Percentiles rank a stretch among this genome's conserved stretches.
phyloP scores from a whole-genome alignment of 2,329 filamentous ascomycete species.

The Pseudonectria foliicola region DNA sequence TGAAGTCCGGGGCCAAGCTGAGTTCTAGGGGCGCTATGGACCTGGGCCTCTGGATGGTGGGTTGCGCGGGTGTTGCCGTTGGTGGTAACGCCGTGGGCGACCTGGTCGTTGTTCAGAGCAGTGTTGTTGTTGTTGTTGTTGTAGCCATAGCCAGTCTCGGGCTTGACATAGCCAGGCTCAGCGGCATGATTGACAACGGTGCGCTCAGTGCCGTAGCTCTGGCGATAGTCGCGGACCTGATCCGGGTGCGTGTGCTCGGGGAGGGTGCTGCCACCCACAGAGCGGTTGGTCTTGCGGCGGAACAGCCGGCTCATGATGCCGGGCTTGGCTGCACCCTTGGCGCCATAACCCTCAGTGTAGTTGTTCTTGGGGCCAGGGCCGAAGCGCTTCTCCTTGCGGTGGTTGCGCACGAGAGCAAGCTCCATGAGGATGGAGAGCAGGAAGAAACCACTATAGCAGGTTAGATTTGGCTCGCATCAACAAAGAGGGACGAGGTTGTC shows the following conservation, averaged over 20 bases:
- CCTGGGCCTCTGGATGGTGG: too few relatives aligned
- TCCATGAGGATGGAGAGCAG: constrained; percentile 64
- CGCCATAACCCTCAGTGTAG: constrained; percentile 53
- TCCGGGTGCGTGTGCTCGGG: constrained; percentile 34
- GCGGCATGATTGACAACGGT: constrained; percentile 26
- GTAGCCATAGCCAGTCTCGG: constrained; percentile 17
- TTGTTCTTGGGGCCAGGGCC: constrained; percentile 42
- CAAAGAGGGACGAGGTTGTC: constrained; percentile 10
- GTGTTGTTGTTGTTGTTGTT: constrained; percentile 12
- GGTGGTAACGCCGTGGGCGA: background rate
- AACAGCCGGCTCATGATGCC: constrained; percentile 30
- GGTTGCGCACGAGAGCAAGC: constrained; percentile 59
- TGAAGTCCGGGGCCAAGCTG: too few relatives aligned
- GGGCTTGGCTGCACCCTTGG: constrained; percentile 21
- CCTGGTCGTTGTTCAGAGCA: background rate
- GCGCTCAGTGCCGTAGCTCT: constrained; percentile 35
- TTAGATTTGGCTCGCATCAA: background rate
- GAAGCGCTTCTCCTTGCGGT: constrained; percentile 67
- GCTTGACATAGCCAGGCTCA: constrained; percentile 19
- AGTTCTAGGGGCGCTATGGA: too few relatives aligned
- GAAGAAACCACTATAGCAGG: constrained; percentile 60
- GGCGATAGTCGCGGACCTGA: constrained; percentile 31
- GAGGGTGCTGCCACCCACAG: constrained; percentile 22
- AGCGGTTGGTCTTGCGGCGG: constrained; percentile 16
- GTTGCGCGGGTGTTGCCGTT: background rate